Percentiles rank a stretch among this genome's conserved stretches.
Conservation (phyloP, 73 alveolate species). For the Tetrahymena elliotti region DNA sequence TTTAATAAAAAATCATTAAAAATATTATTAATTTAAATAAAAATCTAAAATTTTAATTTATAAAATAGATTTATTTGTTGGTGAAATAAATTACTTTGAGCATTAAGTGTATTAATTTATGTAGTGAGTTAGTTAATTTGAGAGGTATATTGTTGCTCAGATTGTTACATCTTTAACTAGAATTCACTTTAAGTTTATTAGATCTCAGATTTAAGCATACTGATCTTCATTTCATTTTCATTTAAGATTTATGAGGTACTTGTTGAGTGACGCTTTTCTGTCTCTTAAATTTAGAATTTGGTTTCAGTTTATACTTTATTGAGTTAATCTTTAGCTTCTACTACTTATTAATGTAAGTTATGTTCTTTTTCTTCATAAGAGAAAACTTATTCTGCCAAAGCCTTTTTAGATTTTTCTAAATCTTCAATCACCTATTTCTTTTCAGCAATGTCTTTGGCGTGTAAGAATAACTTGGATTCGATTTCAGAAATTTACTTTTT, state of each 20-base stretch:
- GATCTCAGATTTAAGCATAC: neutral
- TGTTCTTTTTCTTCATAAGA: neutral
- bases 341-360: neutral
- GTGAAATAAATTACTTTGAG: neutral
- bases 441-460: neutral
- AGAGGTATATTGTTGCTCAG: neutral
- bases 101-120: neutral
- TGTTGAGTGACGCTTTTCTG: neutral
- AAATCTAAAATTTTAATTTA: too few relatives aligned
- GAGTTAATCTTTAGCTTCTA: neutral
- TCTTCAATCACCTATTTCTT: neutral
- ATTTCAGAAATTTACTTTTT: neutral
- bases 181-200: neutral
- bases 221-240: neutral
- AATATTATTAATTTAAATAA: neutral
- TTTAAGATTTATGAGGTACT: neutral
- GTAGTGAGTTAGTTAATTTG: neutral
- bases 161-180: neutral
- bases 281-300: neutral
- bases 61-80: neutral
- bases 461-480: neutral
- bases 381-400: neutral
- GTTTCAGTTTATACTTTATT: neutral
- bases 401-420: neutral
- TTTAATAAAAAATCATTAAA: neutral